phyloP scores from a whole-genome alignment of 768 basidiomycete species.

The Russula virescens region DNA sequence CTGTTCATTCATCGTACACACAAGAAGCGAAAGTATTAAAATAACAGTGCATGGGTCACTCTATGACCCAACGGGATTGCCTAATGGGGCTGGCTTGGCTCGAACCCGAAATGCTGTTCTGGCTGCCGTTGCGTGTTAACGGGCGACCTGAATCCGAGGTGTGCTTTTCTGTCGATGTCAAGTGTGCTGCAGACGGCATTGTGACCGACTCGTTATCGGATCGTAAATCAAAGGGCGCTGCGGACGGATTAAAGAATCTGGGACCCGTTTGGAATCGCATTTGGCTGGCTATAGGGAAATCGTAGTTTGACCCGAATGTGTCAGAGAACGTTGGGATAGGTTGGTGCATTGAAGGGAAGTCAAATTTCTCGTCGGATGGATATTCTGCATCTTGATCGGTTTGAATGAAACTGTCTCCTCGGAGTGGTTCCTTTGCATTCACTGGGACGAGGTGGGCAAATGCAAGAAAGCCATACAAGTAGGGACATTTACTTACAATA shows the following conservation, averaged over 20 bases:
- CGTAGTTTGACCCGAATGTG: conserved; percentile 32
- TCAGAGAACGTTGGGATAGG: conserved; percentile 52
- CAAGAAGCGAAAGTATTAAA: not conserved
- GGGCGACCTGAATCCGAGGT: not conserved
- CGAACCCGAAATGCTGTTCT: conserved; percentile 38
- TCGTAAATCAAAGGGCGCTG: conserved; percentile 17
- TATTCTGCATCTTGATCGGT: conserved; percentile 30
- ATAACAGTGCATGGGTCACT: conserved; percentile 32
- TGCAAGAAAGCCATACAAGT: not conserved
- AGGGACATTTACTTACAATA: conserved; percentile 46
- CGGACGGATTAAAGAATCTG: conserved; percentile 43
- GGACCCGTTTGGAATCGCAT: conserved; percentile 41
- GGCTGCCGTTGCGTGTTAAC: conserved; percentile 36
- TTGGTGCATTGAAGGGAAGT: conserved; percentile 51
- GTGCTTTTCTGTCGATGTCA: not conserved
- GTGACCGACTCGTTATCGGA: conserved; percentile 4
- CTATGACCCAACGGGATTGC: conserved; percentile 51
- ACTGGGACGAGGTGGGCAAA: conserved; percentile 36
- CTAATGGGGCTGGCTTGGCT: conserved; percentile 32
- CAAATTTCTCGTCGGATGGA: conserved; percentile 43
- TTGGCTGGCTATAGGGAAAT: conserved; percentile 36
- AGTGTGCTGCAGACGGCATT: not conserved
- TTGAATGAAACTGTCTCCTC: conserved; percentile 39
- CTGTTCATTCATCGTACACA: conserved; percentile 2
- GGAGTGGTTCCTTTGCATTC: conserved; percentile 46